These are phyloP conservation scores for Perkinsus olseni DNA, from an alignment of 169 alveolate genomes.

Conservation along the genomic window DNA sequence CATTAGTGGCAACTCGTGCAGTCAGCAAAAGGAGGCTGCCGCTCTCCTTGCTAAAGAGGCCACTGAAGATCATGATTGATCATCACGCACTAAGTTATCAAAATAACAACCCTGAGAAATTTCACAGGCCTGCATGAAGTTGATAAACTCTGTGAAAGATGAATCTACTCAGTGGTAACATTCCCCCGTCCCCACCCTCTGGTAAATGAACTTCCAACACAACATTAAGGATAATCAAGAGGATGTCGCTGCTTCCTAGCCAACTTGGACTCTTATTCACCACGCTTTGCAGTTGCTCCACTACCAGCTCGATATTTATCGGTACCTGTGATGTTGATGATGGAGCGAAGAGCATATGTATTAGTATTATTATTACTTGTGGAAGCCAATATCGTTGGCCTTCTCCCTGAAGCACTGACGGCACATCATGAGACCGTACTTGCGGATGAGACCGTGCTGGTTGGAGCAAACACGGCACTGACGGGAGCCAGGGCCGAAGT, in stretches of 20 bases:
- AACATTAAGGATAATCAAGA: background rate
- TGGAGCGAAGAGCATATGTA: background rate
- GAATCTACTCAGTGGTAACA: too few relatives aligned
- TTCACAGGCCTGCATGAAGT: too few relatives aligned
- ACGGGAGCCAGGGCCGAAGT: slow-evolving; percentile 57
- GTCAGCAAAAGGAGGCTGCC: too few relatives aligned
- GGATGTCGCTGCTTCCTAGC: background rate
- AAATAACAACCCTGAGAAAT: too few relatives aligned
- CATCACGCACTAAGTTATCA: too few relatives aligned
- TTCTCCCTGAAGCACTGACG: slow-evolving; percentile 98
- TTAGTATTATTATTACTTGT: slow-evolving; percentile 47
- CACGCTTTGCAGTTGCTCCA: background rate
- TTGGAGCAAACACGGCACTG: slow-evolving; percentile 90
- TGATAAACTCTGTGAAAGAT: too few relatives aligned
- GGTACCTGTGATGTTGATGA: background rate
- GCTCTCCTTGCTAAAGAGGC: too few relatives aligned
- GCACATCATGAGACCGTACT: slow-evolving; percentile 92
- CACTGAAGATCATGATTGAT: too few relatives aligned
- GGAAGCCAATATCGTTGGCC: slow-evolving; percentile 90
- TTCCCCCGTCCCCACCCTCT: too few relatives aligned
- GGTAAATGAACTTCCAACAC: too few relatives aligned
- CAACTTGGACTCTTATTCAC: background rate
- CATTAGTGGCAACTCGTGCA: too few relatives aligned
- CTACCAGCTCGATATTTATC: background rate
- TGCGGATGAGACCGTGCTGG: slow-evolving; percentile 94